These are phyloP conservation scores for Escovopsis weberi DNA, from an alignment of 2,329 filamentous ascomycete genomes.

Conservation along the genomic window DNA sequence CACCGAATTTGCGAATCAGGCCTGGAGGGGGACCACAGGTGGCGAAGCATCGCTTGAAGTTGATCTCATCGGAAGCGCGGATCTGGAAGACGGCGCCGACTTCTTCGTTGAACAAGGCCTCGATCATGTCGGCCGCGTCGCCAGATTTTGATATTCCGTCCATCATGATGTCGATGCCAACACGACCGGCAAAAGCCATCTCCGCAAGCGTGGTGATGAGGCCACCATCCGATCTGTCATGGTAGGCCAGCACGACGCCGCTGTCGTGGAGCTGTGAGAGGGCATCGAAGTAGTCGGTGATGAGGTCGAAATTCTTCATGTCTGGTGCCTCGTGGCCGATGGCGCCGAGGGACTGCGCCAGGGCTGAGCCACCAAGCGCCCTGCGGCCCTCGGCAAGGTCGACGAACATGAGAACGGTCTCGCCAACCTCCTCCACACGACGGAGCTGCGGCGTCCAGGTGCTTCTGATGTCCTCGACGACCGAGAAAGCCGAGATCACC, in stretches of 20 bases:
- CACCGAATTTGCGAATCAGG: slow-evolving; percentile 71
- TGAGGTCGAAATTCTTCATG: slow-evolving; percentile 63
- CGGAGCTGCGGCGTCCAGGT: slow-evolving; percentile 91
- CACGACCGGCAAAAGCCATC: slow-evolving; percentile 96
- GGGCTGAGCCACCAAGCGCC: slow-evolving; percentile 76
- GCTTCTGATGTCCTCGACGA: slow-evolving; percentile 65
- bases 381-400: slow-evolving; percentile 72
- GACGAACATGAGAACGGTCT: slow-evolving; percentile 78
- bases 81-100: slow-evolving; percentile 94
- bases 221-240: slow-evolving; percentile 88
- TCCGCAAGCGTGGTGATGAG: slow-evolving; percentile 81
- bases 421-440: slow-evolving; percentile 72
- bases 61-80: slow-evolving; percentile 65
- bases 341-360: slow-evolving; percentile 80
- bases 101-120: slow-evolving; percentile 88
- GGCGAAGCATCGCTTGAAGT: slow-evolving; percentile 81
- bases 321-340: slow-evolving; percentile 77
- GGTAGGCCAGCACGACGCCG: slow-evolving; percentile 69
- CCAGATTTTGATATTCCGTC: slow-evolving; percentile 55
- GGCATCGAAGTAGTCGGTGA: slow-evolving; percentile 87
- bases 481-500: slow-evolving; percentile 79
- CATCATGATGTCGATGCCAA: slow-evolving; percentile 72
- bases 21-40: slow-evolving; percentile 74
- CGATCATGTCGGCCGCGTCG: slow-evolving; percentile 49
- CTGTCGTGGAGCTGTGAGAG: slow-evolving; percentile 48